Evolutionary conservation across 495 filamentous ascomycete species (phyloP).

Genomic region (Talaromyces wortmannii): DNA sequence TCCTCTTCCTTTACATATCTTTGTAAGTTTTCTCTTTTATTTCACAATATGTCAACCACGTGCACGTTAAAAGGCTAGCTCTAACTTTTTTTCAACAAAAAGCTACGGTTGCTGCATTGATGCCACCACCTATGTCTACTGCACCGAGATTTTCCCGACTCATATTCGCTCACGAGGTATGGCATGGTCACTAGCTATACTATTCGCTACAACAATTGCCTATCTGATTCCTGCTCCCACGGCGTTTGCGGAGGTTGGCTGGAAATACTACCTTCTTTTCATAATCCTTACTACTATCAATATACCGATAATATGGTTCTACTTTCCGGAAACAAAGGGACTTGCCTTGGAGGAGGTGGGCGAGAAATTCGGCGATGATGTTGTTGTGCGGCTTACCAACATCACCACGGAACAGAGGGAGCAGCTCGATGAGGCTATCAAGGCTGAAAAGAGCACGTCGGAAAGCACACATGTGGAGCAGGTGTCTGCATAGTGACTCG

Average conservation of each 20-base stretch:
- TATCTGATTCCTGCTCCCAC: slow-evolving; percentile 3
- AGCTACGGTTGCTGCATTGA: slow-evolving; percentile 6
- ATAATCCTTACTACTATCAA: slow-evolving; percentile 9
- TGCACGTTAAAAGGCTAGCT: background rate
- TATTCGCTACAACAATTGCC: background rate
- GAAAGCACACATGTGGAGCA: slow-evolving; percentile 2
- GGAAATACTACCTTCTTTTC: slow-evolving; percentile 21
- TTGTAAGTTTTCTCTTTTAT: background rate
- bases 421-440: background rate
- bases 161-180: slow-evolving; percentile 11
- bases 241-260: slow-evolving; percentile 13
- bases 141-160: slow-evolving; percentile 11
- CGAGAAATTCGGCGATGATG: background rate
- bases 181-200: background rate
- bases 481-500: slow-evolving; percentile 4
- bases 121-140: slow-evolving; percentile 8
- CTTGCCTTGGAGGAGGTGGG: slow-evolving; percentile 14
- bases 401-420: background rate
- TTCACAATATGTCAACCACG: too few relatives aligned
- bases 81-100: background rate
- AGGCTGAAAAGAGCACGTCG: background rate
- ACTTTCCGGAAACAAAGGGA: slow-evolving; percentile 15
- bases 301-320: slow-evolving; percentile 5
- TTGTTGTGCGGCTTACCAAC: background rate
- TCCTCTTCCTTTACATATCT: slow-evolving; percentile 4